Conservation (phyloP, 768 basidiomycete genomes). For the Mycena filopes region DNA sequence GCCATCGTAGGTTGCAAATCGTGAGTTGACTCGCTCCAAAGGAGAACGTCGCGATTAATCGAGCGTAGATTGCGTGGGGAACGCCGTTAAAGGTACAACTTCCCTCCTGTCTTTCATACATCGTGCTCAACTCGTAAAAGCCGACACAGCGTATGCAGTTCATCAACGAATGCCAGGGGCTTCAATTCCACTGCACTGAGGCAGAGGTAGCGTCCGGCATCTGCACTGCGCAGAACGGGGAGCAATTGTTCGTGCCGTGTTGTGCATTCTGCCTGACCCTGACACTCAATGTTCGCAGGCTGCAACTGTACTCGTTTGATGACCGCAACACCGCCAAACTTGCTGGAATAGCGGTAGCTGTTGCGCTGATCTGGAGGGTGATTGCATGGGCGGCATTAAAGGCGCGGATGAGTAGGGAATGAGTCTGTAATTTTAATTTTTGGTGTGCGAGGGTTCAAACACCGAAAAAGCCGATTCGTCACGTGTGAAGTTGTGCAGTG, state of each 20-base stretch:
- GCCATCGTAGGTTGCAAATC: conserved; percentile 23
- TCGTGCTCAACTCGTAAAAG: background rate
- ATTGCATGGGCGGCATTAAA: conserved; percentile 31
- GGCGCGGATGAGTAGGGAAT: conserved; percentile 26
- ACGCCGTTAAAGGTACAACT: conserved; percentile 27
- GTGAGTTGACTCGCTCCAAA: background rate
- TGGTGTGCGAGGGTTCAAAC: no score
- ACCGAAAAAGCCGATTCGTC: background rate
- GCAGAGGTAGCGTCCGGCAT: conserved; percentile 26
- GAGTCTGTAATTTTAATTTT: background rate
- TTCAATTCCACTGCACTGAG: conserved; percentile 31
- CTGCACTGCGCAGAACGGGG: conserved; percentile 30
- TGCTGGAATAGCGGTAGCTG: conserved; percentile 17
- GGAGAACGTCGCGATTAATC: background rate
- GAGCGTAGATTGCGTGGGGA: conserved; percentile 30
- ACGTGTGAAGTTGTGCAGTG: background rate
- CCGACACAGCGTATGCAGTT: conserved; percentile 27
- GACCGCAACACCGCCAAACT: conserved; percentile 33
- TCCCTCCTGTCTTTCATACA: background rate
- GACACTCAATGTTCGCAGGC: conserved; percentile 1
- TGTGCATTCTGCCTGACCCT: background rate
- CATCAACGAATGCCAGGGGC: conserved; percentile 34
- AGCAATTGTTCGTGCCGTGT: conserved; percentile 26
- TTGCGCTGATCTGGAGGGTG: conserved; percentile 28
- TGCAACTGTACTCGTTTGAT: conserved; percentile 30